Evolutionary conservation across 1,139 yeast genomes (phyloP).

Genomic region (Cylindricascospora bacillispora): DNA sequence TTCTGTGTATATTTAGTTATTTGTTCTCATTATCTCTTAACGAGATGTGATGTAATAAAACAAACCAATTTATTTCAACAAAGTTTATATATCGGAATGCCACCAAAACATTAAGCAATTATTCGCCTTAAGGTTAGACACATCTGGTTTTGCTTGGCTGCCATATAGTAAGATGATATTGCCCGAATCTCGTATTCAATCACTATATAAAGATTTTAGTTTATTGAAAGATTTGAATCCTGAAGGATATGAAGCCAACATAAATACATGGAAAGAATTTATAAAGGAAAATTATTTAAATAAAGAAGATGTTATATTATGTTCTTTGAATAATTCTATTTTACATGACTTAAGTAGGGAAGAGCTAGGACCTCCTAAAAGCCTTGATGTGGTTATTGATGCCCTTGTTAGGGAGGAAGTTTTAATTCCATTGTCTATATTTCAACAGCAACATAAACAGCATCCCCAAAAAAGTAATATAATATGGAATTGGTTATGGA

Average conservation of each 20-base stretch:
- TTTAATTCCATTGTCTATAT: conserved; percentile 21
- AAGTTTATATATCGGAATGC: too few relatives aligned
- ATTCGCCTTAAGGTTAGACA: too few relatives aligned
- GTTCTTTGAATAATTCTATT: conserved; percentile 21
- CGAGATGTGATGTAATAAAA: not conserved
- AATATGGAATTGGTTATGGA: not conserved
- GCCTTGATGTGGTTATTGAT: conserved; percentile 28
- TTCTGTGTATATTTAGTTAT: not conserved
- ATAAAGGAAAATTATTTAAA: conserved; percentile 17
- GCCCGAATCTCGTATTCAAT: conserved; percentile 38
- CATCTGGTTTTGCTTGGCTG: too few relatives aligned
- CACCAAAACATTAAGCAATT: too few relatives aligned
- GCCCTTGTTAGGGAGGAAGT: conserved; percentile 20
- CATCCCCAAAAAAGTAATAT: not conserved
- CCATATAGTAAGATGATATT: too few relatives aligned
- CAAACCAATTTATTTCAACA: not conserved
- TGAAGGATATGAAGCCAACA: conserved; percentile 59
- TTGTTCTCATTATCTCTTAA: conserved; percentile 1
- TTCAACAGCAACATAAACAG: conserved; percentile 8
- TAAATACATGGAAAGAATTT: conserved; percentile 42
- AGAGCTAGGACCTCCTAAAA: conserved; percentile 26
- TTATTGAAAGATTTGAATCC: conserved; percentile 40
- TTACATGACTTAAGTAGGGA: conserved; percentile 20
- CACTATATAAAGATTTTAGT: conserved; percentile 51
- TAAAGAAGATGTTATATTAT: conserved; percentile 11